Conservation (phyloP, 2,329 filamentous ascomycete genomes). For the Colletotrichum falcatum region DNA sequence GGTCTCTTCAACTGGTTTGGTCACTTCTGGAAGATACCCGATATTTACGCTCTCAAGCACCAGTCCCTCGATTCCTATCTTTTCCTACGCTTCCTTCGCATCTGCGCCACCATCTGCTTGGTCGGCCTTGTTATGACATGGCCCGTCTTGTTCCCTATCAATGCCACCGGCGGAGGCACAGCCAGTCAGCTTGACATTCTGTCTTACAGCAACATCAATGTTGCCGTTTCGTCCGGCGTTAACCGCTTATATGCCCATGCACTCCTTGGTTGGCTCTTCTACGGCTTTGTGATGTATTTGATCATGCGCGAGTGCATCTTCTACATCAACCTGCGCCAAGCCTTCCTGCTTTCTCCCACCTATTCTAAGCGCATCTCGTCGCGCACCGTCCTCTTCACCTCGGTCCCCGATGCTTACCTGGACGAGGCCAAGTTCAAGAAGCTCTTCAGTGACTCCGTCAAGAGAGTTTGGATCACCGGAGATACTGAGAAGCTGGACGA, state of each 20-base stretch:
- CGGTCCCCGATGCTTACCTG: conserved; percentile 83
- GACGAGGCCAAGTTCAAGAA: conserved; percentile 80
- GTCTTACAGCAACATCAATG: conserved; percentile 80
- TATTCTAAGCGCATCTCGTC: conserved; percentile 90
- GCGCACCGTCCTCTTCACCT: conserved; percentile 88
- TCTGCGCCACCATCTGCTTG: conserved; percentile 80
- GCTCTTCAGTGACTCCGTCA: conserved; percentile 85
- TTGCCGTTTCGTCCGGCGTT: conserved; percentile 60
- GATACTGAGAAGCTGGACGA: conserved; percentile 83
- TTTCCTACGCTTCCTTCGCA: conserved; percentile 85
- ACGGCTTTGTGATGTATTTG: conserved; percentile 88
- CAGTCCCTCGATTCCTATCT: conserved; percentile 89
- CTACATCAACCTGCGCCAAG: conserved; percentile 93
- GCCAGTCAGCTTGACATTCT: conserved; percentile 79
- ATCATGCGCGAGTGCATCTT: conserved; percentile 90
- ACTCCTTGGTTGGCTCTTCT: conserved; percentile 85
- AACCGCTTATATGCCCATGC: conserved; percentile 85
- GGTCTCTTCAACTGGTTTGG: conserved; percentile 73
- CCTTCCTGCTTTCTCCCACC: conserved; percentile 86
- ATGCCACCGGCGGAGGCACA: conserved; percentile 80
- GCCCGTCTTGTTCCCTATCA: conserved; percentile 88
- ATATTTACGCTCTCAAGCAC: conserved; percentile 84
- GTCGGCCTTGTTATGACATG: conserved; percentile 87
- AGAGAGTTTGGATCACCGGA: conserved; percentile 85
- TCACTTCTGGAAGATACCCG: conserved; percentile 73